Evolutionary conservation across 1,139 yeast genomes (phyloP), one percentile per base, ranked within the genome.

Genomic region (Pichia sp.): DNA sequence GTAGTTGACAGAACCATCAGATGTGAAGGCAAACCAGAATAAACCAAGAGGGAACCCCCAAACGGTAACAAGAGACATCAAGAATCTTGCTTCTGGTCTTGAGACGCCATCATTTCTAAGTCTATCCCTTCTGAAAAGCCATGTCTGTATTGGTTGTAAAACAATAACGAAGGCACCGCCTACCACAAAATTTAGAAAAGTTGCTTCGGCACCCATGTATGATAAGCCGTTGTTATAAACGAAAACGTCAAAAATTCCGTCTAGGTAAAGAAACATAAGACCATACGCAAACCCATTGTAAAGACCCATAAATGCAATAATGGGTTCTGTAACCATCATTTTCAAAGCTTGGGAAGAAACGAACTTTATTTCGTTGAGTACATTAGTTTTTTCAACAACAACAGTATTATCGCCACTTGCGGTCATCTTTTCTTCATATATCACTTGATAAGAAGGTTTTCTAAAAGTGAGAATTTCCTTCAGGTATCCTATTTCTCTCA

Each of bases 31-130:
- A 30, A 56, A 51, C 60, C 60, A 56, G 37, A 55, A 45, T 21
- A 56, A 40, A 12, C 59, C 55, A 19, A 52, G 41, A 37, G 59
- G 60, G 53, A 55, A 56, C 23, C 58, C 56, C 60, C 60, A 56
- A 26, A 55, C 58, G 4, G 53, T 48, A 22, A 56, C 54, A 34
- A 56, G 42, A 2, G 60, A 55, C 11, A 49, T 14, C 22, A 48
- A 33, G 40, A 56, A 56, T 46, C 60, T 51, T 23, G 55, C 56
- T 41, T 69, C 74, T 3, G 74, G 74, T 45, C 67, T 66, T 21
- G 67, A 44, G 13, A 66, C 59, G 5, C 74, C 74, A 15, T 64
- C 64, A 41, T 68, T 66, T 32, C 51, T 54, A 16, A 46, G 48
- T 22, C 63, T 62, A 45, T 64, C 55, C 19, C 46, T 47, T 19